Evolutionary conservation across 768 basidiomycete genomes (phyloP).

Genomic region (Cubamyces lactineus): DNA sequence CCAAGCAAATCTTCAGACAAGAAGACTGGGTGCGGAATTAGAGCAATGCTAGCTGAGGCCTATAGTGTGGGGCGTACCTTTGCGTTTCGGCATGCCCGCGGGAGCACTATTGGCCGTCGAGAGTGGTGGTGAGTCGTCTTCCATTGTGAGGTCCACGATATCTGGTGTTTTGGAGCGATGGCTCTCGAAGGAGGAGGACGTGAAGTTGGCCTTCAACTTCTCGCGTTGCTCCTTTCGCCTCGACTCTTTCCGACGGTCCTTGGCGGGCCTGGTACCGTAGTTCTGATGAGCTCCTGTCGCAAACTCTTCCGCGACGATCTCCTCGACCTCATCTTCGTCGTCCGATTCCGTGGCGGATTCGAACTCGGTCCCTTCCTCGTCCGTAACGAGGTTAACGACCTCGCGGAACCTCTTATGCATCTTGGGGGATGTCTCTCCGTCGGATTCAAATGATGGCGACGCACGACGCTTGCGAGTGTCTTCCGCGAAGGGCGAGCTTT

Average conservation of each 20-base stretch:
- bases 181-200: constrained; percentile 7
- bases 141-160: constrained; percentile 27
- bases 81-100: constrained; percentile 16
- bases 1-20: background rate
- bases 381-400: constrained; percentile 14
- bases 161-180: constrained; percentile 16
- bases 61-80: constrained; percentile 14
- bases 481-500: background rate
- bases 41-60: background rate
- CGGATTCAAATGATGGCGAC: background rate
- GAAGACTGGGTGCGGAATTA: background rate
- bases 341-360: constrained; percentile 15
- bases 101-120: background rate
- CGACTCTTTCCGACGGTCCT: constrained; percentile 2
- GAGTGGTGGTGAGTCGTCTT: constrained; percentile 9
- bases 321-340: constrained; percentile 29
- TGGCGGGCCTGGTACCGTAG: background rate
- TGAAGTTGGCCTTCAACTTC: constrained; percentile 15
- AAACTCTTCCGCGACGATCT: constrained; percentile 21
- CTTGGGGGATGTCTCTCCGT: background rate
- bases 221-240: constrained; percentile 14
- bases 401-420: constrained; percentile 22
- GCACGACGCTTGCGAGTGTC: background rate
- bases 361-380: constrained; percentile 17
- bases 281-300: background rate